Conservation (phyloP, 2,329 filamentous ascomycete species). For the Hyphodiscus sp. region DNA sequence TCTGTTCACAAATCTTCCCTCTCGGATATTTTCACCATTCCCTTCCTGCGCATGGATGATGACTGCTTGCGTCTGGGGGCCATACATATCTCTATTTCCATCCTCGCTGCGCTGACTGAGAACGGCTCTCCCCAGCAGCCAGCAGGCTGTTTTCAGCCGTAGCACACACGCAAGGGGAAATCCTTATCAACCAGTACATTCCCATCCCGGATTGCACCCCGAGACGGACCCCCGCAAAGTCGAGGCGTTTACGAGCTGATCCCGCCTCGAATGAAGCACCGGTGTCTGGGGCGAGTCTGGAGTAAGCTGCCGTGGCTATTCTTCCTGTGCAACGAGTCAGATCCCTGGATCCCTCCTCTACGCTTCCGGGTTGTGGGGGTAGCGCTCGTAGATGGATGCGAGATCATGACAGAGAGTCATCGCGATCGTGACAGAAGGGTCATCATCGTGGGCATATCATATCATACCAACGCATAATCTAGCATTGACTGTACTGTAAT, state of each 20-base stretch:
- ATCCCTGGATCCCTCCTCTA: too few relatives aligned
- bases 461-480: too few relatives aligned
- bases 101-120: not conserved
- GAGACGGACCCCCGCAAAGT: not conserved
- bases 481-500: too few relatives aligned
- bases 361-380: not conserved
- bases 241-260: not conserved
- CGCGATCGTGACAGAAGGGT: too few relatives aligned
- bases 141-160: not conserved
- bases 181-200: not conserved
- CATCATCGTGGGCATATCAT: too few relatives aligned
- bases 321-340: not conserved
- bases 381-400: too few relatives aligned
- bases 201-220: not conserved
- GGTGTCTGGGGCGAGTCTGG: not conserved
- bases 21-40: too few relatives aligned
- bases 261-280: not conserved
- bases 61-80: too few relatives aligned
- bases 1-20: too few relatives aligned
- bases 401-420: too few relatives aligned
- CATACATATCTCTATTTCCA: not conserved
- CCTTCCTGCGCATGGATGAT: too few relatives aligned
- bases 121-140: not conserved
- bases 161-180: not conserved
- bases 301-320: not conserved